Evolutionary conservation across 2,329 filamentous ascomycete genomes (phyloP).

Genomic region (Penicillium sp.): DNA sequence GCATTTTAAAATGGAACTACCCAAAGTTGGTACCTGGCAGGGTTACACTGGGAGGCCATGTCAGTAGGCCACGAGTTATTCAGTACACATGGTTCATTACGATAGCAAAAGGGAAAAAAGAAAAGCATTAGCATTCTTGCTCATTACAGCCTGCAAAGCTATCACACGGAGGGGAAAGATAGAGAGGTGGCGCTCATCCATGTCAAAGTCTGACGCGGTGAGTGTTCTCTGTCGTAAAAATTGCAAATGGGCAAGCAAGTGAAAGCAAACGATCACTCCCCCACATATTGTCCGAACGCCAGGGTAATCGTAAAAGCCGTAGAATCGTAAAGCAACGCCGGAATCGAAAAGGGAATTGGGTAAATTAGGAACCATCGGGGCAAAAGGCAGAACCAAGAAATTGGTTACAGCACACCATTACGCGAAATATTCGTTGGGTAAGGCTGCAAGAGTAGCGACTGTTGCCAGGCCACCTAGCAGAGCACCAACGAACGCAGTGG

Average conservation of each 20-base stretch:
- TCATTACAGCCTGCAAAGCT: slow-evolving; percentile 13
- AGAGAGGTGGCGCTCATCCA: background rate
- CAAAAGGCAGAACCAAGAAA: background rate
- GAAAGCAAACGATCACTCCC: background rate
- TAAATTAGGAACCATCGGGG: slow-evolving; percentile 2
- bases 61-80: background rate
- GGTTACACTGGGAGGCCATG: background rate
- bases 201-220: background rate
- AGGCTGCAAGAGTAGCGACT: slow-evolving; percentile 41
- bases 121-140: slow-evolving; percentile 17
- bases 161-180: slow-evolving; percentile 5
- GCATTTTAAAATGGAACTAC: slow-evolving; percentile 14
- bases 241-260: background rate
- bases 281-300: slow-evolving; percentile 2
- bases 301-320: slow-evolving; percentile 4
- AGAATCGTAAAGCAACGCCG: slow-evolving; percentile 3
- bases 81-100: background rate
- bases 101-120: background rate
- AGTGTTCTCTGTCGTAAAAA: background rate
- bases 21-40: slow-evolving; percentile 18
- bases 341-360: background rate
- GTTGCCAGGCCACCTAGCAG: slow-evolving; percentile 45
- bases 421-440: slow-evolving; percentile 46
- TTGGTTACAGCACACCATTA: slow-evolving; percentile 16
- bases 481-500: slow-evolving; percentile 42